phyloP scores from a whole-genome alignment of 805 yeast genomes.

The Tetrapisispora phaffii region DNA sequence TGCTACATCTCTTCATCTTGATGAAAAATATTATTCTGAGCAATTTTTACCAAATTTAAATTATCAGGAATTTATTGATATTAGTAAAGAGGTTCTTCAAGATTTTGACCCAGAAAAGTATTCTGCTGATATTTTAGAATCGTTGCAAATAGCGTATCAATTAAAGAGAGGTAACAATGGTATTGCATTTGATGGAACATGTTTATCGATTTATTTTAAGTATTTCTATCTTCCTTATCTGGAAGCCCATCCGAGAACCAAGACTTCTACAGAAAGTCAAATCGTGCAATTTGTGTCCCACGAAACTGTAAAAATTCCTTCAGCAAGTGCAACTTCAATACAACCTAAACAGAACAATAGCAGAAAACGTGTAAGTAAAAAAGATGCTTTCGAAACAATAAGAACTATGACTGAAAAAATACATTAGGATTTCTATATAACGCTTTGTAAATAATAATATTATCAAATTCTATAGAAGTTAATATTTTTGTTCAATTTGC shows the following conservation, averaged over 20 bases:
- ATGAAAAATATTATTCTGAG: conserved; percentile 24
- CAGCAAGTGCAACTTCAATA: not conserved
- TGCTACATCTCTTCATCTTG: conserved; percentile 11
- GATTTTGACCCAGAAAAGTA: conserved; percentile 12
- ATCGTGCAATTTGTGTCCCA: not conserved
- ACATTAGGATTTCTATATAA: not conserved
- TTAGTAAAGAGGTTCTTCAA: conserved; percentile 15
- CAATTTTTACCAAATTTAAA: conserved; percentile 18
- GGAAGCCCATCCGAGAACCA: conserved; percentile 1
- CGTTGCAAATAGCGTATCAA: conserved; percentile 21
- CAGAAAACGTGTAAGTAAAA: conserved; percentile 28
- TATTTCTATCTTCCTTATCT: conserved; percentile 20
- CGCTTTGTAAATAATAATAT: not conserved
- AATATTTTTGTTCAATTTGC: conserved; percentile 15
- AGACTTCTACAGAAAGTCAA: not conserved
- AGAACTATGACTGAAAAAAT: conserved; percentile 20
- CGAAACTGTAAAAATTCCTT: not conserved
- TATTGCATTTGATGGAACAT: conserved; percentile 25
- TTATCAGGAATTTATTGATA: conserved; percentile 17
- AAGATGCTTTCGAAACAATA: conserved; percentile 27
- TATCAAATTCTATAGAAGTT: not conserved
- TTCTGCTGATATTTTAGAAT: conserved; percentile 13
- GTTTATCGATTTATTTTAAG: conserved; percentile 25
- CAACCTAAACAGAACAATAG: conserved; percentile 7
- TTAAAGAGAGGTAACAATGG: conserved; percentile 27